Percentiles rank a stretch among this genome's conserved stretches.
These are phyloP conservation scores for Suillus decipiens DNA, from an alignment of 768 basidiomycete genomes.

Conservation along the genomic window DNA sequence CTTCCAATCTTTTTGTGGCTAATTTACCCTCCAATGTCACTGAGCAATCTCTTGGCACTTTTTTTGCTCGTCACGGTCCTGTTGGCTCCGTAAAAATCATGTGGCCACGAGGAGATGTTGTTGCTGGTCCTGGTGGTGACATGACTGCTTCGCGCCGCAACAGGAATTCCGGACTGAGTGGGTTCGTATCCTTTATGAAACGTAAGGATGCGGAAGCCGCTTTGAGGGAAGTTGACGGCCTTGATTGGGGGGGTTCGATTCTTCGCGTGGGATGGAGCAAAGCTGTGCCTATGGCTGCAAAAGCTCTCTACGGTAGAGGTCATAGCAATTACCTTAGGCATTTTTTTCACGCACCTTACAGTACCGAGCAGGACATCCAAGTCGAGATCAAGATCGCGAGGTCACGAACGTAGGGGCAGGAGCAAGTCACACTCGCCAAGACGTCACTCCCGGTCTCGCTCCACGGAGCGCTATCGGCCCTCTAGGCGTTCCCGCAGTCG, in stretches of 20 bases:
- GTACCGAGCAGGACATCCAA: slow-evolving; percentile 23
- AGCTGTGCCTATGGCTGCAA: slow-evolving; percentile 82
- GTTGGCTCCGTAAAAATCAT: slow-evolving; percentile 96
- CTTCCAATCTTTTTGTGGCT: slow-evolving; percentile 94
- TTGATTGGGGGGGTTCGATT: slow-evolving; percentile 90
- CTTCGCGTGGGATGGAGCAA: slow-evolving; percentile 97
- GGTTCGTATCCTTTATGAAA: slow-evolving; percentile 97
- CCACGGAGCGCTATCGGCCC: slow-evolving; percentile 37
- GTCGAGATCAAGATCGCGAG: slow-evolving; percentile 37
- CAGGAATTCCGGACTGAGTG: slow-evolving; percentile 81
- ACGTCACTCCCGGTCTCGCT: slow-evolving; percentile 37
- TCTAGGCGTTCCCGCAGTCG: slow-evolving; percentile 52
- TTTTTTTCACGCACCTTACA: slow-evolving; percentile 4
- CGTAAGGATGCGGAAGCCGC: slow-evolving; percentile 89
- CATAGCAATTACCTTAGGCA: not conserved
- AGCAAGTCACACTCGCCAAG: slow-evolving; percentile 33
- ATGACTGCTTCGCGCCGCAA: slow-evolving; percentile 71
- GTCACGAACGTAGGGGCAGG: slow-evolving; percentile 27
- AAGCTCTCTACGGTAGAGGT: slow-evolving; percentile 75
- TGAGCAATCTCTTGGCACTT: slow-evolving; percentile 81
- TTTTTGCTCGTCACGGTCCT: slow-evolving; percentile 92
- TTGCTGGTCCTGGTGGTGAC: slow-evolving; percentile 67
- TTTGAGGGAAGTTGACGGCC: slow-evolving; percentile 86
- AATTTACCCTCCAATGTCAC: slow-evolving; percentile 88
- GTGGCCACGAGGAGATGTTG: slow-evolving; percentile 92